phyloP scores from a whole-genome alignment of 257 asterid genomes.

The Salvia miltiorrhiza region DNA sequence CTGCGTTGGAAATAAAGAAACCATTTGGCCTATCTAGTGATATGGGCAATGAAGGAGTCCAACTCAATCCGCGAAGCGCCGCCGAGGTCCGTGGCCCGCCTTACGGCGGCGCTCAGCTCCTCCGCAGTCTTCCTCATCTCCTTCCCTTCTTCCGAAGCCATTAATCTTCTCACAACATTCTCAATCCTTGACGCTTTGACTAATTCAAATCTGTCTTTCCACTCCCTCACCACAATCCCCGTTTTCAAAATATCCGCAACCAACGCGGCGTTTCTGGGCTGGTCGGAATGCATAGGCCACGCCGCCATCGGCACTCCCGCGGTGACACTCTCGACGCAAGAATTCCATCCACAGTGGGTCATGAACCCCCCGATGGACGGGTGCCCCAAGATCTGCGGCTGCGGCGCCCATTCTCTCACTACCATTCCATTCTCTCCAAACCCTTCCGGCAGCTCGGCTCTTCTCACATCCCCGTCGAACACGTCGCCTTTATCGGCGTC shows the following conservation, averaged over 20 bases:
- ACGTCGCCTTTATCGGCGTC: slow-evolving; percentile 39
- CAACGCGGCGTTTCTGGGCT: slow-evolving; percentile 26
- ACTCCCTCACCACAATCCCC: slow-evolving; percentile 28
- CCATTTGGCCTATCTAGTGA: slow-evolving; percentile 36
- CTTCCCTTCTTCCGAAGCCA: slow-evolving; percentile 36
- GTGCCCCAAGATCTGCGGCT: slow-evolving; percentile 33
- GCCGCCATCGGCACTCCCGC: slow-evolving; percentile 41
- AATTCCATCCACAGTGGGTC: slow-evolving; percentile 46
- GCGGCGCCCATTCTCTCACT: slow-evolving; percentile 50
- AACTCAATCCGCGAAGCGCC: slow-evolving; percentile 29
- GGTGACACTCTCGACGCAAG: slow-evolving; percentile 34
- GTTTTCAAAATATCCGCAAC: slow-evolving; percentile 19
- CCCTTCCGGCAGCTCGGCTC: slow-evolving; percentile 29
- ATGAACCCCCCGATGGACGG: slow-evolving; percentile 34
- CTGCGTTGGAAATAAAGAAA: too few relatives aligned
- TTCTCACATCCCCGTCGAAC: slow-evolving; percentile 27
- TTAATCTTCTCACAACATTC: slow-evolving; percentile 25
- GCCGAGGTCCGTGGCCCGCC: slow-evolving; percentile 20
- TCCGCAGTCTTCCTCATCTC: slow-evolving; percentile 20
- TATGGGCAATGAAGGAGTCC: slow-evolving; percentile 29
- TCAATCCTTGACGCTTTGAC: slow-evolving; percentile 20
- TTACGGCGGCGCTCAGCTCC: slow-evolving; percentile 24
- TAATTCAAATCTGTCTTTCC: slow-evolving; percentile 16
- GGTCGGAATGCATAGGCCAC: slow-evolving; percentile 51
- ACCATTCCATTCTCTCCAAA: slow-evolving; percentile 34